phyloP scores from a whole-genome alignment of 345 rosid species.

The Rhodamnia rubescens region DNA sequence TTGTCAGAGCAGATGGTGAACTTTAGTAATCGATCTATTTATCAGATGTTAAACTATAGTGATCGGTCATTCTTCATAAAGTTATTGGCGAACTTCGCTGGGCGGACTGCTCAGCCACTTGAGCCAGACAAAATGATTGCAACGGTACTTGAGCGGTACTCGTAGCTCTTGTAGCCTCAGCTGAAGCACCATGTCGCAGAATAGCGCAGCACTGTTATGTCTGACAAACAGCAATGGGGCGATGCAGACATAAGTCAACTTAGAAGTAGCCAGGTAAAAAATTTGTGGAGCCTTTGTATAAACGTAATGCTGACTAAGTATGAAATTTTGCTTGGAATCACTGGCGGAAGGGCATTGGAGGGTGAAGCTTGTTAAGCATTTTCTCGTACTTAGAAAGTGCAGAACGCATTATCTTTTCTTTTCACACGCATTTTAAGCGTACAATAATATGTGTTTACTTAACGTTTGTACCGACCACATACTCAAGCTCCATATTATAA shows the following conservation, averaged over 20 bases:
- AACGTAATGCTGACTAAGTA: not conserved
- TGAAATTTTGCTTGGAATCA: not conserved
- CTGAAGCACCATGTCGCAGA: too few species aligned
- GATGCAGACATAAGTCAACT: not conserved
- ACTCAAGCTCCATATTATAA: not conserved
- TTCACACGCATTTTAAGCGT: not conserved
- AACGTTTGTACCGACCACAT: not conserved
- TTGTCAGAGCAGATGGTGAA: too few species aligned
- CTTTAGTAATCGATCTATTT: too few species aligned
- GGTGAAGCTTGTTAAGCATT: slow-evolving; percentile 72
- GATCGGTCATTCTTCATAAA: too few species aligned
- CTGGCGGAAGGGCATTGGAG: not conserved
- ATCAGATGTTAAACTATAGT: too few species aligned
- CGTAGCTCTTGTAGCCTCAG: too few species aligned
- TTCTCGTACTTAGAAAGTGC: not conserved
- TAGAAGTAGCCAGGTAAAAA: not conserved
- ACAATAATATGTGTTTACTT: rapidly evolving
- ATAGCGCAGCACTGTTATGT: not conserved
- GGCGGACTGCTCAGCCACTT: too few species aligned
- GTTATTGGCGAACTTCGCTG: too few species aligned
- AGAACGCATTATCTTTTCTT: not conserved
- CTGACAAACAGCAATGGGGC: not conserved
- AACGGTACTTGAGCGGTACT: too few species aligned
- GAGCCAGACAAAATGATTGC: too few species aligned
- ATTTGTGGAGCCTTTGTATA: not conserved